Conservation (phyloP, 768 basidiomycete species). For the Omphalotus guepiniiformis region DNA sequence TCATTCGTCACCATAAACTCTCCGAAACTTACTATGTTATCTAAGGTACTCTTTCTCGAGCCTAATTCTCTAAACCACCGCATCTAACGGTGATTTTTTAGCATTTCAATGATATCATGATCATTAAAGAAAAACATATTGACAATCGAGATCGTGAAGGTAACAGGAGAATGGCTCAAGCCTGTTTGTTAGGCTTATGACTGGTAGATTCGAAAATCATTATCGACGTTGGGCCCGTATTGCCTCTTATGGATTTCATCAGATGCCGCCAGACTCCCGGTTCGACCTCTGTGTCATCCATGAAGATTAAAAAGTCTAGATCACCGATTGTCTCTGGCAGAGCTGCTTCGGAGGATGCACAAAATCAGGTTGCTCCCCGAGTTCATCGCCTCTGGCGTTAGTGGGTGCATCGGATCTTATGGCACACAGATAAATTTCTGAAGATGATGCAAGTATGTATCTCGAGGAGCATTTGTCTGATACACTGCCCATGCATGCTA, state of each 20-base stretch:
- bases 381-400: no score
- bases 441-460: no score
- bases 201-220: not conserved
- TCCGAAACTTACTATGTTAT: not conserved
- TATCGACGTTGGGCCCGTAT: slow-evolving; percentile 2
- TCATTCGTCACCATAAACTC: not conserved
- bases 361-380: no score
- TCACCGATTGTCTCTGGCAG: no score
- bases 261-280: slow-evolving; percentile 6
- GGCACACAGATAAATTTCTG: no score
- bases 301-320: no score
- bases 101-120: not conserved
- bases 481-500: no score
- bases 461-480: no score
- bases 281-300: no score
- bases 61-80: not conserved
- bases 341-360: no score
- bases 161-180: slow-evolving; percentile 4
- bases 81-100: not conserved
- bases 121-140: slow-evolving; percentile 2
- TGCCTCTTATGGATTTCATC: not conserved
- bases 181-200: not conserved
- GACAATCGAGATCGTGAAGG: slow-evolving; percentile 2
- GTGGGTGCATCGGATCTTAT: no score
- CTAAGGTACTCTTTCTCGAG: not conserved